Base-by-base conservation (phyloP, 2,329 filamentous ascomycete genomes). In the Colletotrichum camelliae region DNA sequence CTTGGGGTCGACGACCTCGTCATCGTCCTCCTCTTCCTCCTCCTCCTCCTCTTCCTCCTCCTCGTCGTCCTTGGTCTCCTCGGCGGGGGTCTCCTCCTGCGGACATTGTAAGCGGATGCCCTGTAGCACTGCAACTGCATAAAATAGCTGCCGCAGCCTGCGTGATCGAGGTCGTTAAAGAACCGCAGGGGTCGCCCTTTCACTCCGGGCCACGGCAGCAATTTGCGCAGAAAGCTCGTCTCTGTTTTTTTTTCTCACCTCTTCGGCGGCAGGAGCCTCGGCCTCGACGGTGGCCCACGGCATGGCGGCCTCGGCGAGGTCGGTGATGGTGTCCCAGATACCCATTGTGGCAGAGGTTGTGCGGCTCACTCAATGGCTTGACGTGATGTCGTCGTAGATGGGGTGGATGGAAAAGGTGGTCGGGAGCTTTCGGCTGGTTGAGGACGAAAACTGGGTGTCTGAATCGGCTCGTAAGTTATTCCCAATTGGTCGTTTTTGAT, bases 1-100 rank as follows among this genome's bases (percentile, higher is more conserved):
- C 91, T 98, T 97, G 81, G 94, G 93, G 85, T 98, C 96, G 80
- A 94, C 93, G 77, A 91, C 88, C 88, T 97, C 95, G 79, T 96
- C 94, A 77, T 95, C 93, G 77, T 94, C 93, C 31, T 93, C 94
- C 58, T 93, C 92, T 29, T 91, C 92, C 37, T 91, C 91, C 43
- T 90, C 92, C 21, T 90, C 89, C 27, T 89, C 89, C 55, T 86
- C 88, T 10, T 87, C 87, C 70, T 86, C 87, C 16, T 87, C 85
- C 71, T 87, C 86, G 65, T 87, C 86, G 58, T 87, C 87, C 77
- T 88, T 87, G 74, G 81, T 77, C 72, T 81, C 72, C 68, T 76
- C 81, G 66, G 79, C 81, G 79, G 80, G 79, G 67, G 82, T 80
- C 80, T 84, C 79, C 81, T 87, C 85, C 80, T 85, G 76, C n/a